Evolutionary conservation across 208 protist species (phyloP).

Genomic region (Trypanosoma theileri): DNA sequence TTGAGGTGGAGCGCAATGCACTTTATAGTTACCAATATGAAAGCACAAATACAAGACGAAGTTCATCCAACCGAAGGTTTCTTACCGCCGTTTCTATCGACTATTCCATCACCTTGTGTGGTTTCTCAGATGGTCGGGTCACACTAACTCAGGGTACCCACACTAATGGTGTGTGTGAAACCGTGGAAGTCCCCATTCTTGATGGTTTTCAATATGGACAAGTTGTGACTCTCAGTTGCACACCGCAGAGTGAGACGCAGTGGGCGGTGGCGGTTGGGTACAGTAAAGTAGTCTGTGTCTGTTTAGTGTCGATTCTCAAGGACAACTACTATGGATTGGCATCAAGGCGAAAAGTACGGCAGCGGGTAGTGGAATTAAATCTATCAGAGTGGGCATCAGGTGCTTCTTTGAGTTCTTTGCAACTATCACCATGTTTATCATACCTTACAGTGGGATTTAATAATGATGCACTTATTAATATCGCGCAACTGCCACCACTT

Average conservation of each 20-base stretch:
- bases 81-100: slow-evolving; percentile 16
- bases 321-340: background rate
- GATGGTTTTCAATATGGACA: background rate
- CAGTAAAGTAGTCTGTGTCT: slow-evolving; percentile 24
- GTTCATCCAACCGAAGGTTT: background rate
- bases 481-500: slow-evolving; percentile 22
- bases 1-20: background rate
- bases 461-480: slow-evolving; percentile 7
- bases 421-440: slow-evolving; percentile 16
- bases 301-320: slow-evolving; percentile 5
- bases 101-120: slow-evolving; percentile 21
- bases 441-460: slow-evolving; percentile 23
- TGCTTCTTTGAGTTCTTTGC: slow-evolving; percentile 15
- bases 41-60: background rate
- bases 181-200: background rate
- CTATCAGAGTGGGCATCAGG: background rate
- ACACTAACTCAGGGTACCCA: slow-evolving; percentile 1
- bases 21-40: background rate
- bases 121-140: slow-evolving; percentile 41
- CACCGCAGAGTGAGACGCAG: slow-evolving; percentile 13
- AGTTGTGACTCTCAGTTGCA: slow-evolving; percentile 28
- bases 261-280: slow-evolving; percentile 35
- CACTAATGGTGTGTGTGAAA: slow-evolving; percentile 2
- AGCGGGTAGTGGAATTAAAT: slow-evolving; percentile 9
- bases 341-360: slow-evolving; percentile 5